Evolutionary conservation across 257 asterid genomes (phyloP).

Genomic region (Penstemon davidsonii): DNA sequence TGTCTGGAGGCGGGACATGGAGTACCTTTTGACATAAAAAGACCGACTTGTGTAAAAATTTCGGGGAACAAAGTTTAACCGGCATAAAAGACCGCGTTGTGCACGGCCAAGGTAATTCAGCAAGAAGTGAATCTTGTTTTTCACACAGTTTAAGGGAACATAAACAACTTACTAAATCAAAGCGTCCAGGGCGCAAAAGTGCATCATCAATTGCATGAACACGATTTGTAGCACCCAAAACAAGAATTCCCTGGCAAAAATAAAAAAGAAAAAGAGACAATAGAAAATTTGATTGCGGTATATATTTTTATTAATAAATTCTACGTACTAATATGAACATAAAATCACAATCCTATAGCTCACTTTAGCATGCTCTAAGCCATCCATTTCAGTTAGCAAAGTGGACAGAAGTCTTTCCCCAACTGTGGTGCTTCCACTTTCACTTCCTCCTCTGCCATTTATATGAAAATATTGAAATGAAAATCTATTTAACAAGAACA

Average conservation of each 20-base stretch:
- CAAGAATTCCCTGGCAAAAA: conserved; percentile 79
- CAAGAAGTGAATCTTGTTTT: not conserved
- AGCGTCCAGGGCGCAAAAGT: conserved; percentile 96
- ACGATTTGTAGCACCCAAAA: conserved; percentile 95
- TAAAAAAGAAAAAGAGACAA: not conserved
- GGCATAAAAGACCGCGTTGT: not conserved
- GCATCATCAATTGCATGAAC: conserved; percentile 91
- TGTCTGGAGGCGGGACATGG: conserved; percentile 90
- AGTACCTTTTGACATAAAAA: conserved; percentile 54
- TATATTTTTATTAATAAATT: not conserved
- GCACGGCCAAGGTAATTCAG: not conserved
- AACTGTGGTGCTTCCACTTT: conserved; percentile 69
- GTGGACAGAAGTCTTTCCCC: conserved; percentile 93
- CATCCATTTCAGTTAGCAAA: conserved; percentile 96
- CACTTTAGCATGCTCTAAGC: conserved; percentile 90
- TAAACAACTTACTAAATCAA: conserved; percentile 64
- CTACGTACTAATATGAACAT: conserved; percentile 3
- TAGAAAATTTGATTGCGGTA: not conserved
- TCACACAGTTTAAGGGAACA: not conserved
- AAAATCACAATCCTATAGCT: conserved; percentile 21
- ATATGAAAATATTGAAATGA: conserved; percentile 10
- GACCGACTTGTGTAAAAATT: not conserved
- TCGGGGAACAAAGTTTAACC: not conserved
- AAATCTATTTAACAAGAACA: not conserved
- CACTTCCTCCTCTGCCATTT: conserved; percentile 74